Conservation (phyloP, 306 rosid genomes). For the Spatholobus suberectus region DNA sequence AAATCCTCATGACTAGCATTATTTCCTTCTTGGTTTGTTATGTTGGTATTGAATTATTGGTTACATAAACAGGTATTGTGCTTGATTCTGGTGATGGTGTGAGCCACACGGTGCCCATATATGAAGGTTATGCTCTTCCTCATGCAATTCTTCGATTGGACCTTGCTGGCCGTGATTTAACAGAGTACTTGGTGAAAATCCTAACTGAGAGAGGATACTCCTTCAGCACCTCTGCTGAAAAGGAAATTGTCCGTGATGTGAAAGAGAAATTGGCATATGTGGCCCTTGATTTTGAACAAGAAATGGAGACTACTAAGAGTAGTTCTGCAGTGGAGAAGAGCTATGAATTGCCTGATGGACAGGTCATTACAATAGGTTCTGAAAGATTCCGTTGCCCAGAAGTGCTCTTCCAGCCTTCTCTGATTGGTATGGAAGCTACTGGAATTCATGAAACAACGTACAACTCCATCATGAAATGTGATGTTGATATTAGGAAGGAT, state of each 20-base stretch:
- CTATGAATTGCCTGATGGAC: constrained; percentile 79
- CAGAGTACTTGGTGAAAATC: constrained; percentile 69
- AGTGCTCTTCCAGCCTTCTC: constrained; percentile 81
- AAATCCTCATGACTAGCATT: background rate
- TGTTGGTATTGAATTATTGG: constrained; percentile 27
- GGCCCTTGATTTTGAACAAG: constrained; percentile 77
- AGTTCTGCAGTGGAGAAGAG: constrained; percentile 76
- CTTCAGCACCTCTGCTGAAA: constrained; percentile 74
- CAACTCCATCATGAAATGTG: constrained; percentile 84
- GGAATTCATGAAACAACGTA: constrained; percentile 80
- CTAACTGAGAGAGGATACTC: constrained; percentile 81
- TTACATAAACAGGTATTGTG: constrained; percentile 61
- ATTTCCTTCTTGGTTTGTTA: constrained; percentile 6
- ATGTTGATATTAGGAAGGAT: constrained; percentile 81
- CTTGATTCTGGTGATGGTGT: constrained; percentile 85
- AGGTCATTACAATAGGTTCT: constrained; percentile 74
- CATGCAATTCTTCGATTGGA: constrained; percentile 79
- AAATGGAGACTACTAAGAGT: constrained; percentile 70
- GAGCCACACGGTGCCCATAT: constrained; percentile 81
- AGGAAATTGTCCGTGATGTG: constrained; percentile 85
- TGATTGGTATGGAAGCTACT: constrained; percentile 77
- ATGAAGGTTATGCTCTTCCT: constrained; percentile 77
- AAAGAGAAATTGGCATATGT: constrained; percentile 79
- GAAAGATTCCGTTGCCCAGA: constrained; percentile 87
- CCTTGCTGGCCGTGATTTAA: constrained; percentile 81